Evolutionary conservation across 768 basidiomycete species (phyloP), one percentile per base, ranked within the genome.

Genomic region (Trichaptum fuscoviolaceum): DNA sequence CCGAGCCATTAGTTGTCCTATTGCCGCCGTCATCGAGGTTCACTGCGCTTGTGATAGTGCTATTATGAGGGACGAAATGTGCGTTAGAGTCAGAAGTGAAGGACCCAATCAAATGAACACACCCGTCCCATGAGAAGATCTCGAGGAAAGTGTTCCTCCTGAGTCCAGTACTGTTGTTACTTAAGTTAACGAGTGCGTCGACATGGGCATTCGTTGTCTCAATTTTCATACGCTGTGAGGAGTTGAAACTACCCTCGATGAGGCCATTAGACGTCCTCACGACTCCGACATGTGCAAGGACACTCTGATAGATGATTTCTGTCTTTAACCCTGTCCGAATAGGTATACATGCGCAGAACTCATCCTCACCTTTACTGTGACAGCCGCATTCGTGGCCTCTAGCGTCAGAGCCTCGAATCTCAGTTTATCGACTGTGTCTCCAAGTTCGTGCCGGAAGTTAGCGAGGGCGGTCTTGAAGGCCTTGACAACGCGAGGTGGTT

Each of bases 161-260:
- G 35, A 3, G 15, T 52, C 42, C 5, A 3, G 42, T 6, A 7
- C 17, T 25, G 25, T 25, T 63, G 27, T n/a, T 36, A 71, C 52
- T 58, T 58, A 87, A 64, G 26, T 72, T 74, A 35, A 85, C 81
- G 35, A 74, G 71, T 0, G 77, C 76, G 2, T 71, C 62, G 67
- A 88, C 81, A 4, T 62, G 70, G 0, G 74, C 76, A 68, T 86
- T 85, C 24, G 77, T 68, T 23, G 77, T 78, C 18, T 52, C 27
- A 25, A 84, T 67, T 9, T 52, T 60, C 26, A 88, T 73, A 5
- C 73, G 73, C 1, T 77, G 73, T 18, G 74, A 70, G 4, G 76
- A 73, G 27, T 77, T 77, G 72, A 80, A 84, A n/a, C 65, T 68
- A 2, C 87, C 87, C 1, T 67, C 69, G 35, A 89, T 84, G 7